A percentile compares a stretch with the other conserved stretches of the same genome.
Conservation (phyloP, 1,139 yeast species). For the Wickerhamiella infanticola region DNA sequence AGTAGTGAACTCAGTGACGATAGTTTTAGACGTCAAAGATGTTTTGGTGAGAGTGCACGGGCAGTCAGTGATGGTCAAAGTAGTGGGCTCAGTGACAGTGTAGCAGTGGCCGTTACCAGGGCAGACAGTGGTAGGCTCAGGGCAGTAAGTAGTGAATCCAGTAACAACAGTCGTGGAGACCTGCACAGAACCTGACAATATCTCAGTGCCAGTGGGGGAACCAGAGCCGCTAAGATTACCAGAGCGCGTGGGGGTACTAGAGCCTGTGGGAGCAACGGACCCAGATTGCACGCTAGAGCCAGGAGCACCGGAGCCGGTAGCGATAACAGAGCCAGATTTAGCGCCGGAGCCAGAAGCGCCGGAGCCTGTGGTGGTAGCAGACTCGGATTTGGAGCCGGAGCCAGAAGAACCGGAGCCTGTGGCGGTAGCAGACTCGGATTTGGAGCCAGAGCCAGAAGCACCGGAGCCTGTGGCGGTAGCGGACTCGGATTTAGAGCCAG, state of each 20-base stretch:
- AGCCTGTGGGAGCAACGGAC: background rate
- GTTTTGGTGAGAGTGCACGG: too few relatives aligned
- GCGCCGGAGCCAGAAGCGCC: too few relatives aligned
- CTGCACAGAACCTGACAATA: too few relatives aligned
- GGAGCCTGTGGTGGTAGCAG: too few relatives aligned
- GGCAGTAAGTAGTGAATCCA: slow-evolving; percentile 30
- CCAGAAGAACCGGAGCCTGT: too few relatives aligned
- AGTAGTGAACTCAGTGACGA: too few relatives aligned
- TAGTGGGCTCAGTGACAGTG: too few relatives aligned
- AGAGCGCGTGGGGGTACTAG: background rate
- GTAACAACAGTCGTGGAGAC: slow-evolving; percentile 23
- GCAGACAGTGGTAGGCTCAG: slow-evolving; percentile 12
- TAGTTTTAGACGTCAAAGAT: slow-evolving; percentile 22
- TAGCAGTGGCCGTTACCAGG: too few relatives aligned
- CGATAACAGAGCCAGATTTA: background rate
- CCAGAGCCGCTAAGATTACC: background rate
- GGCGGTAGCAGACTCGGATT: too few relatives aligned
- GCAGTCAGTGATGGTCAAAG: too few relatives aligned
- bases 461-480: background rate
- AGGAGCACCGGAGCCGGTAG: background rate
- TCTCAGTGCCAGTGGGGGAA: too few relatives aligned
- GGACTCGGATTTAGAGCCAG: background rate
- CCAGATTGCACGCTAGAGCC: background rate
- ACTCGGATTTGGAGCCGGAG: too few relatives aligned
- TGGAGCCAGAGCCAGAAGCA: background rate